Evolutionary conservation across 2,329 filamentous ascomycete genomes (phyloP).

Genomic region (Penicillium sp.): DNA sequence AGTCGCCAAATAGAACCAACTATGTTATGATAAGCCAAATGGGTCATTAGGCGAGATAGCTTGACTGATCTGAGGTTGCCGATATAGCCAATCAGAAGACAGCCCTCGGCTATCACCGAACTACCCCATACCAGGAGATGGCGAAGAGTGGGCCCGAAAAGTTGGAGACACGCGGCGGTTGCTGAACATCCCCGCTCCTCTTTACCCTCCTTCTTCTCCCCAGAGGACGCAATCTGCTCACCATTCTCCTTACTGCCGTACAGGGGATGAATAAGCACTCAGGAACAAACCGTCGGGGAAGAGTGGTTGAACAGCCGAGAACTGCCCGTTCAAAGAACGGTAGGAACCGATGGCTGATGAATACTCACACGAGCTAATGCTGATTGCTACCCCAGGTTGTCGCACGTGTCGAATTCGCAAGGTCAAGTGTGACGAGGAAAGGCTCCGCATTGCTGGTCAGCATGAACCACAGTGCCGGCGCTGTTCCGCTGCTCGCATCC

Average conservation of each 20-base stretch:
- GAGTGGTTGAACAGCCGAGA: neutral
- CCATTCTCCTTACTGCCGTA: too few relatives aligned
- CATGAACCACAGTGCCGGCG: slow-evolving; percentile 32
- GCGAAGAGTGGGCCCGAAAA: neutral
- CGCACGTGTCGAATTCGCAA: slow-evolving; percentile 39
- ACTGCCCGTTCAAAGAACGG: neutral
- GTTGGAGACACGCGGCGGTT: neutral
- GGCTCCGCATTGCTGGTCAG: slow-evolving; percentile 23
- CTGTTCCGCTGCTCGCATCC: slow-evolving; percentile 28
- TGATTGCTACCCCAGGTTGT: slow-evolving; percentile 28
- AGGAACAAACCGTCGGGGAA: neutral
- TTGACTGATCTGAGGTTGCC: neutral
- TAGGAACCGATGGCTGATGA: neutral
- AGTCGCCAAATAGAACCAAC: neutral
- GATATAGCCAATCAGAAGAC: neutral
- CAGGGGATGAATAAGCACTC: neutral
- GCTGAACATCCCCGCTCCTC: neutral
- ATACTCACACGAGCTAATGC: neutral
- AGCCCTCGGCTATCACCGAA: neutral
- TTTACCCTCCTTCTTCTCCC: neutral
- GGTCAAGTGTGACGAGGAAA: slow-evolving; percentile 40
- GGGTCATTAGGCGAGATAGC: neutral
- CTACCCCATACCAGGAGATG: too few relatives aligned
- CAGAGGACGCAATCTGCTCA: neutral
- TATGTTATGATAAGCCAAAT: neutral